Evolutionary conservation across 2,329 filamentous ascomycete species (phyloP).

Genomic region (Gremmenia infestans): DNA sequence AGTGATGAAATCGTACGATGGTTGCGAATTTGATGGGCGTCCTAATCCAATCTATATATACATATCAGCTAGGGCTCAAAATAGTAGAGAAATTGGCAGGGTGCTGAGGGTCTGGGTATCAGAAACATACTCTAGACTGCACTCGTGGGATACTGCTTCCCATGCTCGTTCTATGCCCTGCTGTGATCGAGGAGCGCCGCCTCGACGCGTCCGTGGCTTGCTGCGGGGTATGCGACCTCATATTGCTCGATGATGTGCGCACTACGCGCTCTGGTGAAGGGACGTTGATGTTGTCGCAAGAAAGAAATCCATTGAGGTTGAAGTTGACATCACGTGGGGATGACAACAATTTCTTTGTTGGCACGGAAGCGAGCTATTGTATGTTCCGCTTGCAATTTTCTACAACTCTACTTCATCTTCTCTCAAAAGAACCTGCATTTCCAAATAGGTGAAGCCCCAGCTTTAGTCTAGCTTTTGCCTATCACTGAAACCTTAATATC

Average conservation of each 20-base stretch:
- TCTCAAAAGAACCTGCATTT: too few species aligned
- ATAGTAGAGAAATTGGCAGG: not conserved
- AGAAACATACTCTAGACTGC: slow-evolving; percentile 26
- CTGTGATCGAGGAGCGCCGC: slow-evolving; percentile 23
- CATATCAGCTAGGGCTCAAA: not conserved
- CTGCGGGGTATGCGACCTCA: slow-evolving; percentile 30
- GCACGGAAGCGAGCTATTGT: not conserved
- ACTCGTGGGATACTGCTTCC: slow-evolving; percentile 27
- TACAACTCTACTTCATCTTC: too few species aligned
- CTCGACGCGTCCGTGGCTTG: slow-evolving; percentile 19
- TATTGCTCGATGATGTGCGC: slow-evolving; percentile 8
- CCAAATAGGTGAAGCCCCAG: too few species aligned
- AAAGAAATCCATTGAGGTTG: not conserved
- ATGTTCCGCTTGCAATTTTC: too few species aligned
- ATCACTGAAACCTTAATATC: too few species aligned
- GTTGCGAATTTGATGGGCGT: slow-evolving; percentile 45
- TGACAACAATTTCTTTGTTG: not conserved
- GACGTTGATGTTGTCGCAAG: slow-evolving; percentile 14
- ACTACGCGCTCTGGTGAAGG: slow-evolving; percentile 5
- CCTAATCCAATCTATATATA: slow-evolving; percentile 38
- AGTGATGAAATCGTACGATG: slow-evolving; percentile 55
- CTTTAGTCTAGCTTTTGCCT: too few species aligned
- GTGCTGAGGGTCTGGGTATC: not conserved
- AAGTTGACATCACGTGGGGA: not conserved
- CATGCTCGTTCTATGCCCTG: slow-evolving; percentile 25